These are phyloP conservation scores for Rhodotorula sp. DNA, from an alignment of 1,284 basidiomycete genomes.

Conservation along the genomic window DNA sequence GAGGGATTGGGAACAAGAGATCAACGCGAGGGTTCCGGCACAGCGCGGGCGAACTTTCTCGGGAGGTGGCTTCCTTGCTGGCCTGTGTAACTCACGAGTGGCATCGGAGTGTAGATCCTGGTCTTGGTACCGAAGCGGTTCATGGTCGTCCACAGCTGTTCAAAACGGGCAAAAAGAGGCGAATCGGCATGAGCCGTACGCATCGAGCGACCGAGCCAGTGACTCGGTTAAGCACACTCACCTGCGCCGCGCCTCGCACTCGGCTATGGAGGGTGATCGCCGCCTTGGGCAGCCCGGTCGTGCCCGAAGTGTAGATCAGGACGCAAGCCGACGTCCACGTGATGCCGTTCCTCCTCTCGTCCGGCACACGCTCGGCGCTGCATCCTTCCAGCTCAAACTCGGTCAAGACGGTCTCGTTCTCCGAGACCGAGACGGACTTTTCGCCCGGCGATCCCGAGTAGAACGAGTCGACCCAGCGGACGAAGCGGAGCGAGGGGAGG, in stretches of 20 bases:
- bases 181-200: too few species aligned
- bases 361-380: conserved; percentile 23
- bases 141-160: conserved; percentile 24
- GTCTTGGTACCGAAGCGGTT: conserved; percentile 27
- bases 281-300: conserved; percentile 48
- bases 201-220: too few species aligned
- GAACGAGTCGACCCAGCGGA: conserved; percentile 47
- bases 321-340: conserved; percentile 33
- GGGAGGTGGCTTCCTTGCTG: too few species aligned
- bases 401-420: conserved; percentile 13
- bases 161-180: too few species aligned
- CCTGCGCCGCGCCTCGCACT: conserved; percentile 41
- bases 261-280: conserved; percentile 49
- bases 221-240: conserved; percentile 7
- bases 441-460: conserved; percentile 6
- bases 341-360: conserved; percentile 30
- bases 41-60: too few species aligned
- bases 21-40: too few species aligned
- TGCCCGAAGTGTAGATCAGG: conserved; percentile 38
- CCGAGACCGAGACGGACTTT: conserved; percentile 3
- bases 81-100: conserved; percentile 23
- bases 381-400: background rate
- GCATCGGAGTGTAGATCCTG: conserved; percentile 51
- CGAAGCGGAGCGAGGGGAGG: conserved; percentile 36
- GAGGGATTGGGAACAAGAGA: too few species aligned